These are phyloP conservation scores for Phalaenopsis aphrodite DNA, from an alignment of 106 monocot genomes.

Conservation along the genomic window DNA sequence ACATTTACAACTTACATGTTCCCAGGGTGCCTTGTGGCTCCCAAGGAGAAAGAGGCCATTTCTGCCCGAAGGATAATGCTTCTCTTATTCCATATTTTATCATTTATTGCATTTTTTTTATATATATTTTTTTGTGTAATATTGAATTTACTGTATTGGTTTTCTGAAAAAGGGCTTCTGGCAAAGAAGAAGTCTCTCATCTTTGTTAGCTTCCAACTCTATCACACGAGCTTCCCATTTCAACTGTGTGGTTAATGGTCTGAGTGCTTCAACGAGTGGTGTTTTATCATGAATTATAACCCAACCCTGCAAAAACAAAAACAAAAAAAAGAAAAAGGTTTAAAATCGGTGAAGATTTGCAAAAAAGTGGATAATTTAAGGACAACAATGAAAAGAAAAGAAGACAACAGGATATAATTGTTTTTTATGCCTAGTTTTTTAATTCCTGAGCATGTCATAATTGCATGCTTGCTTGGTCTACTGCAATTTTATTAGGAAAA, in stretches of 20 bases:
- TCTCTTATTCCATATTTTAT: slow-evolving; percentile 7
- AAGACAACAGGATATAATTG: no score
- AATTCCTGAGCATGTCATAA: no score
- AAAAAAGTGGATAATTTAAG: no score
- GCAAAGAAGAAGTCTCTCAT: slow-evolving; percentile 65
- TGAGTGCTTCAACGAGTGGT: slow-evolving; percentile 39
- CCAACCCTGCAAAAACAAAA: slow-evolving; percentile 61
- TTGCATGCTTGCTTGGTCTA: no score
- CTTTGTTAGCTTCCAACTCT: slow-evolving; percentile 40
- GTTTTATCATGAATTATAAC: slow-evolving; percentile 52
- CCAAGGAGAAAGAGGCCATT: background rate
- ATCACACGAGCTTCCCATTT: slow-evolving; percentile 70
- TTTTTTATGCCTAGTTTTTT: no score
- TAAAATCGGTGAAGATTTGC: no score
- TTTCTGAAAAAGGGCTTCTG: slow-evolving; percentile 83
- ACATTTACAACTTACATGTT: slow-evolving; percentile 4
- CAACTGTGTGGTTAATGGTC: slow-evolving; percentile 44
- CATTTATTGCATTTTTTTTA: background rate
- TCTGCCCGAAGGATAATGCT: background rate
- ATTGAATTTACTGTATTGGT: slow-evolving; percentile 23
- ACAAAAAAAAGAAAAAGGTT: background rate
- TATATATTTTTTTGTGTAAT: background rate
- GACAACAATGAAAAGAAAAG: no score
- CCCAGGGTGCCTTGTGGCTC: slow-evolving; percentile 6
- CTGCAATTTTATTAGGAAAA: no score